Base-by-base conservation (phyloP, 208 protist genomes). In the Crithidia mellificae region DNA sequence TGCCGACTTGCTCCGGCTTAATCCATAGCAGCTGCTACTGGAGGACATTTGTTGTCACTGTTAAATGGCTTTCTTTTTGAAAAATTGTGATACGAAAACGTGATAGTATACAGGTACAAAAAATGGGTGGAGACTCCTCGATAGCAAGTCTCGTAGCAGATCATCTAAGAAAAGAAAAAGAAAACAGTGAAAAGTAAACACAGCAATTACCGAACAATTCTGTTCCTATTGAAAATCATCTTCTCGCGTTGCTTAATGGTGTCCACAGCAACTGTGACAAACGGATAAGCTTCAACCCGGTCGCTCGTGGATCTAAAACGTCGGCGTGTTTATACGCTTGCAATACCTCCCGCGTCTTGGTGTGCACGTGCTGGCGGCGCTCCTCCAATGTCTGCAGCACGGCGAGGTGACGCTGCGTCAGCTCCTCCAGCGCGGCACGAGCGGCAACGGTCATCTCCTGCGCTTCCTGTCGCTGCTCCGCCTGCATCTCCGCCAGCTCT, bases 351-450 rank as follows among this genome's bases (percentile, higher is more conserved):
- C 51, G 69, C 8, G n/a, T 39, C 20, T 43, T 54, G 36, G 67
- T 43, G 29, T 64, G 62, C 8, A 75, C 58, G 22, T 57, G 34
- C 11, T 50, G 36, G 1, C 62, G 54, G 4, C 62, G 63, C 15
- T 68, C 69, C 50, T 75, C 69, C 44, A 69, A 34, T 19, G 46
- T 30, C 22, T 69, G 52, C 34, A 76, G 32, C n/a, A 56, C 76
- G 6, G 66, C 55, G 9, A 39, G 44, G 47, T 85, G 81, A 12
- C 51, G 44, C 15, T 74, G 64, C n/a, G 72, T 55, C 53, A 78
- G 57, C 14, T 74, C 53, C 20, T 78, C 70, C 44, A 81, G 52
- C 39, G 78, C 76, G 22, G 9, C 66, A 19, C 58, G 44, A 30
- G 74, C 71, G n/a, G 57, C 39, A 6, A 38, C 22, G 14, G 50